Base-by-base conservation (phyloP, 2,329 filamentous ascomycete species). In the Escovopsis sp. region DNA sequence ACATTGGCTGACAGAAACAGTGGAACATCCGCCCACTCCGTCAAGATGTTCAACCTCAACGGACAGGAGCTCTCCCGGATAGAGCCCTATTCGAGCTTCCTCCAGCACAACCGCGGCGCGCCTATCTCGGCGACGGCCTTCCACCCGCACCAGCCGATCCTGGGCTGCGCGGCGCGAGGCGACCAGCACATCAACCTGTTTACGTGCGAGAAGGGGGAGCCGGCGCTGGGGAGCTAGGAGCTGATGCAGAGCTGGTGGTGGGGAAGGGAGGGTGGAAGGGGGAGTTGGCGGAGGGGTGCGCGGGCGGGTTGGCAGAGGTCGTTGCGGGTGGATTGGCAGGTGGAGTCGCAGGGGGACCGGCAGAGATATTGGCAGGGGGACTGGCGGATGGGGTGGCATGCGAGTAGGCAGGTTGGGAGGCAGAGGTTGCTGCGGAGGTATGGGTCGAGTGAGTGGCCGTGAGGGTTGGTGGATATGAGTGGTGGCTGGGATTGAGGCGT, bases 181-280 rank as follows among this genome's bases (percentile, higher is more conserved):
- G 87, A 94, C 52, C 75, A 87, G 40, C 83, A 94, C 53, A 77
- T 98, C 50, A 94, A 93, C 54, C 66, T 96, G 19, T 92, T 88
- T 50, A 76, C 73, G 23, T 86, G 80, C 56, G 70, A 74, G 41
- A 66, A 67, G 47, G 48, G 58, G 16, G 59, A 63, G 35, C 50
- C 53, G 34, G 31, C 48, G 42, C 39, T 38, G 18, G 35, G 38
- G 35, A 6, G 21, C 27, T 40, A 38, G 35, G 14, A 27, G 36
- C 33, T 15, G n/a, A 27, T 10, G 15, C 13, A n/a, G n/a, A n/a
- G n/a, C n/a, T n/a, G n/a, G n/a, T n/a, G n/a, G n/a, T n/a, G n/a
- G n/a, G n/a, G n/a, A n/a, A n/a, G n/a, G n/a, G n/a, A n/a, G n/a
- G n/a, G n/a, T n/a, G n/a, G n/a, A n/a, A n/a, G n/a, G n/a, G n/a